These are phyloP conservation scores for Leccinum rimulosum DNA, from an alignment of 768 basidiomycete species.

Conservation along the genomic window DNA sequence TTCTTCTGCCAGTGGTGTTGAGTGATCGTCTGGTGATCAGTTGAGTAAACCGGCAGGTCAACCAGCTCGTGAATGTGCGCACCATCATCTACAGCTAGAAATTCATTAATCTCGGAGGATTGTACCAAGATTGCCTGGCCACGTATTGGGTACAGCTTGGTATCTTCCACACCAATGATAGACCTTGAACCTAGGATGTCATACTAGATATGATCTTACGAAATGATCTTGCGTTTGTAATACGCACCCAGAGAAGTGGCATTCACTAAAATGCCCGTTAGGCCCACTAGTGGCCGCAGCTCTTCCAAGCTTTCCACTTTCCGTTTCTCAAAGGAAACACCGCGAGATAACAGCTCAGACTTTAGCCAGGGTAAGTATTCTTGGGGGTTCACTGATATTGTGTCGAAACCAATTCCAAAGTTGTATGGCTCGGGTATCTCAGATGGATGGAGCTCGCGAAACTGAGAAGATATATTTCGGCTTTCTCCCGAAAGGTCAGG, in stretches of 20 bases:
- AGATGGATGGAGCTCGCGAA: conserved; percentile 30
- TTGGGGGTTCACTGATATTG: conserved; percentile 49
- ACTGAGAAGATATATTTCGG: conserved; percentile 22
- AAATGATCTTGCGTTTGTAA: neutral
- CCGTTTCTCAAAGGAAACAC: conserved; percentile 44
- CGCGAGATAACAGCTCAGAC: conserved; percentile 35
- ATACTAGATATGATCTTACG: neutral
- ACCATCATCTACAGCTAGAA: conserved; percentile 27
- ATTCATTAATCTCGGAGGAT: conserved; percentile 58
- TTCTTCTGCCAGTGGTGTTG: conserved; percentile 12
- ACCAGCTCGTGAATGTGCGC: conserved; percentile 2
- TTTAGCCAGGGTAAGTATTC: conserved; percentile 51
- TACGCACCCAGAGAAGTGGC: conserved; percentile 51
- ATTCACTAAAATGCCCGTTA: conserved; percentile 48
- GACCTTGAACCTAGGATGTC: conserved; percentile 53
- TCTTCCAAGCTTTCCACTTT: conserved; percentile 45
- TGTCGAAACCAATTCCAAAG: conserved; percentile 43
- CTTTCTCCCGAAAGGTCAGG: neutral
- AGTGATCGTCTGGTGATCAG: conserved; percentile 12
- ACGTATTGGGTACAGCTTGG: conserved; percentile 67
- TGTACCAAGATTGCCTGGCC: conserved; percentile 81
- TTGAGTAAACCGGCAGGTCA: neutral
- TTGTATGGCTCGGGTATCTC: conserved; percentile 36
- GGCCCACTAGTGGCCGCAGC: conserved; percentile 38
- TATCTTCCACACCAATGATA: conserved; percentile 81